Conservation (phyloP, 257 asterid species). For the Linaria vulgaris region DNA sequence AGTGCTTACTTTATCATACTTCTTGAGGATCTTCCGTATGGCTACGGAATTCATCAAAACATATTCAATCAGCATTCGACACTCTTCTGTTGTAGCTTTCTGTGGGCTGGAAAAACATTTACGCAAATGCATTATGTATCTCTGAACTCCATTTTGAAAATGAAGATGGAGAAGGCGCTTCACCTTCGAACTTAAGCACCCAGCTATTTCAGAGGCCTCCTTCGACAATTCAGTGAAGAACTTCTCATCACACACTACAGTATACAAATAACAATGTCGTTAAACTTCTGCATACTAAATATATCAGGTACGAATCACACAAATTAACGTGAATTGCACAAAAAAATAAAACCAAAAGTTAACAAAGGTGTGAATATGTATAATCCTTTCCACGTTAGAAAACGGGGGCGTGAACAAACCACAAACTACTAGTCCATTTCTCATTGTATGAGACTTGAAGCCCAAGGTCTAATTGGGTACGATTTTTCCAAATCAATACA, state of each 20-base stretch:
- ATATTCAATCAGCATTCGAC: slow-evolving; percentile 64
- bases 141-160: slow-evolving; percentile 50
- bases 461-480: too few relatives aligned
- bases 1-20: slow-evolving; percentile 72
- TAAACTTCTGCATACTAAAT: too few relatives aligned
- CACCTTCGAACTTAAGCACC: slow-evolving; percentile 79
- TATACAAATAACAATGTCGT: too few relatives aligned
- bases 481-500: too few relatives aligned
- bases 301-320: too few relatives aligned
- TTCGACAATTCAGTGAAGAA: slow-evolving; percentile 76
- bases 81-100: slow-evolving; percentile 56
- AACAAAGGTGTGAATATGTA: not conserved
- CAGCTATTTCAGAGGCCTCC: slow-evolving; percentile 78
- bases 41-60: slow-evolving; percentile 81
- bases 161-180: slow-evolving; percentile 74
- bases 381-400: too few relatives aligned
- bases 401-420: too few relatives aligned
- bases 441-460: too few relatives aligned
- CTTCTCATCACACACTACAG: slow-evolving; percentile 74
- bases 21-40: slow-evolving; percentile 85
- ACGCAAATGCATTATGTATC: slow-evolving; percentile 42
- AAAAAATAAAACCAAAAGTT: not conserved
- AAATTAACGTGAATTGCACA: too few relatives aligned
- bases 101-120: slow-evolving; percentile 58
- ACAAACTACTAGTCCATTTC: not conserved